Evolutionary conservation across 2,329 filamentous ascomycete species (phyloP).

Genomic region (Aspergillus sp.): DNA sequence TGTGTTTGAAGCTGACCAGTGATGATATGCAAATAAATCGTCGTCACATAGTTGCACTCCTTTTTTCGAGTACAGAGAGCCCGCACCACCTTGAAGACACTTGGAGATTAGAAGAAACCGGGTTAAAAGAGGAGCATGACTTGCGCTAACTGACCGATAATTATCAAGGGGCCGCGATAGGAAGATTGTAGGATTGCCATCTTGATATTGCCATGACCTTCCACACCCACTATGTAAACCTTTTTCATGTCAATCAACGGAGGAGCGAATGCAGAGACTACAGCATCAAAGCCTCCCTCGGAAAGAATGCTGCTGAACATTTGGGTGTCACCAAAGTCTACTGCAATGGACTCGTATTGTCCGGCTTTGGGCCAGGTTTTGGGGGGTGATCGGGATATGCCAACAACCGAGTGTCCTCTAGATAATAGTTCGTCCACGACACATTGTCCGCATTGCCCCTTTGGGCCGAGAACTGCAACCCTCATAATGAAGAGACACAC

Average conservation of each 20-base stretch:
- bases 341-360: background rate
- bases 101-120: background rate
- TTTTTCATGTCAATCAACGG: background rate
- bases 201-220: background rate
- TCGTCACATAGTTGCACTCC: background rate
- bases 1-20: background rate
- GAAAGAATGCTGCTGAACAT: background rate
- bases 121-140: background rate
- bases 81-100: background rate
- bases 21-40: background rate
- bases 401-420: background rate
- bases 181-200: background rate
- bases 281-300: background rate
- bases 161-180: background rate
- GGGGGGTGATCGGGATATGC: background rate
- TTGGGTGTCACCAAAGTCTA: background rate
- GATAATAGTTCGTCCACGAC: background rate
- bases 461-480: background rate
- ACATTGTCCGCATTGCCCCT: background rate
- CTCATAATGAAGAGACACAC: background rate
- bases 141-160: background rate
- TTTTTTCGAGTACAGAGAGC: background rate
- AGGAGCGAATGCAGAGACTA: background rate
- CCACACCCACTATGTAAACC: background rate
- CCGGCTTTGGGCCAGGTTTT: background rate